Conservation (phyloP, 176 grass and related monocot genomes). For the Echinochloa phyllopogon region DNA sequence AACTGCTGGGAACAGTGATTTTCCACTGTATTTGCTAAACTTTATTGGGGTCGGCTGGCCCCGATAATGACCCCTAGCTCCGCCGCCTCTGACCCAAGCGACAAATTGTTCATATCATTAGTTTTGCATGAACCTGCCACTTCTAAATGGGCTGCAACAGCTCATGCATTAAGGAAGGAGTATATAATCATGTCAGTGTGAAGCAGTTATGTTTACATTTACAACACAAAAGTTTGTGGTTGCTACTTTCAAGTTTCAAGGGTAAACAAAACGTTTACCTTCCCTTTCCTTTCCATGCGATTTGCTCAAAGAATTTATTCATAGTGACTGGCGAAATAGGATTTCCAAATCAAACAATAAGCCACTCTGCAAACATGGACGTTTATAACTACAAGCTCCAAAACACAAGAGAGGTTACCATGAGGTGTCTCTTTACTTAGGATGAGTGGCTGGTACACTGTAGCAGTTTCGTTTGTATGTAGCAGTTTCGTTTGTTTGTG, state of each 20-base stretch:
- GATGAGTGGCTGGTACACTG: not conserved
- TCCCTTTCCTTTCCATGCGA: not conserved
- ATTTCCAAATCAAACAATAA: not conserved
- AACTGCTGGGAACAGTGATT: no score
- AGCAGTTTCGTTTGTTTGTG: no score
- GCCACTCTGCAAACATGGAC: not conserved
- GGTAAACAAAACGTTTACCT: not conserved
- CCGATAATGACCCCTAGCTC: no score
- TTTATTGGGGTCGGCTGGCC: no score
- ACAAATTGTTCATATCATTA: slow-evolving; percentile 5
- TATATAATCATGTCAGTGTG: not conserved
- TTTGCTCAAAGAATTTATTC: not conserved
- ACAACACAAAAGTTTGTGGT: not conserved
- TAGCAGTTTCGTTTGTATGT: no score
- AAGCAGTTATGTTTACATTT: not conserved
- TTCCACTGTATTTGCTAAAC: no score
- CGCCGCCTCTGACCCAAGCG: not conserved
- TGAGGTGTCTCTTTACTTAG: not conserved
- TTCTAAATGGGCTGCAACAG: not conserved
- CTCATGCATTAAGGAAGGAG: not conserved
- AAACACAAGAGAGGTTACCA: not conserved
- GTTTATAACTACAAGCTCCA: not conserved
- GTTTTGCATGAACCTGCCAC: not conserved
- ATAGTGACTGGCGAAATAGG: not conserved
- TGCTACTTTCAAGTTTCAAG: not conserved